These are phyloP conservation scores for Lenwebbia sp. DNA, from an alignment of 345 rosid genomes.

Conservation along the genomic window DNA sequence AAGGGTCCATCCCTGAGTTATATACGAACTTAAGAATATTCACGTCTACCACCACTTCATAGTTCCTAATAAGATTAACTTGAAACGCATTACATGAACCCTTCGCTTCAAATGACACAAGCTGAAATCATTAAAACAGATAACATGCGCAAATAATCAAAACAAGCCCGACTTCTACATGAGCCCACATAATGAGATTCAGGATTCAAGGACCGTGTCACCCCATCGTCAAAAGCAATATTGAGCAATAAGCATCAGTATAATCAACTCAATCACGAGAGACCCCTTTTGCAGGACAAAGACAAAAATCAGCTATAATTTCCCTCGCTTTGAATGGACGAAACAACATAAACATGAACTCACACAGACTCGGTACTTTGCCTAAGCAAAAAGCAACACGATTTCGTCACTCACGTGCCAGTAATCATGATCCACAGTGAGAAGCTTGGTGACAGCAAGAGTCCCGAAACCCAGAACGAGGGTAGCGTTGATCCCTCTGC, in stretches of 20 bases:
- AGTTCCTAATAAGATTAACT: neutral
- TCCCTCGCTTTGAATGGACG: neutral
- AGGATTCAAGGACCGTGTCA: neutral
- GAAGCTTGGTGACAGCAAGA: conserved; percentile 59
- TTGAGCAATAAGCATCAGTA: neutral
- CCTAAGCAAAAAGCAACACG: neutral
- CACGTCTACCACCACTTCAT: neutral
- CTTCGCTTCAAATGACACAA: neutral
- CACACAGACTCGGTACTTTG: neutral
- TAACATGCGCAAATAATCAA: neutral
- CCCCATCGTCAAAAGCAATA: neutral
- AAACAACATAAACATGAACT: neutral
- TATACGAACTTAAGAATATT: neutral
- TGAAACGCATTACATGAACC: neutral
- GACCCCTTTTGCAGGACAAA: neutral
- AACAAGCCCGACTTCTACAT: neutral
- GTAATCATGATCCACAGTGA: conserved; percentile 79
- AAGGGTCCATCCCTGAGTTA: conserved; percentile 84
- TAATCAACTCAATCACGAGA: neutral
- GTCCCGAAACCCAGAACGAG: conserved; percentile 81
- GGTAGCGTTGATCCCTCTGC: conserved; percentile 60
- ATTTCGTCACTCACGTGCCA: conserved; percentile 72
- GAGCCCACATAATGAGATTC: neutral
- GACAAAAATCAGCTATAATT: neutral
- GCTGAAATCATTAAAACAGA: neutral